phyloP scores from a whole-genome alignment of 345 rosid species.

The Eucalyptus regnans region DNA sequence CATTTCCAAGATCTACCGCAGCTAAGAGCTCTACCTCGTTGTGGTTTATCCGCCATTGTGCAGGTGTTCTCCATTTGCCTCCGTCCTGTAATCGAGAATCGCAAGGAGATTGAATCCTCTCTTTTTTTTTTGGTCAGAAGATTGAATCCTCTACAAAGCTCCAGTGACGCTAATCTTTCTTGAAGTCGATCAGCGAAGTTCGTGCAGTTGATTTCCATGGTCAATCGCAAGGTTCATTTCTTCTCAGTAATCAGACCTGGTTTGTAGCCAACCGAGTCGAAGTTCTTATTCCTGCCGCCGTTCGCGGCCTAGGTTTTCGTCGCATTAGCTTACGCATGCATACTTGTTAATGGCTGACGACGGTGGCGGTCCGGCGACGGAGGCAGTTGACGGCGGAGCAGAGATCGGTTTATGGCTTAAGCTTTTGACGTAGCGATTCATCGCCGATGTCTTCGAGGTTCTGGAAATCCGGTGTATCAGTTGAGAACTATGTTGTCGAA shows the following conservation, averaged over 20 bases:
- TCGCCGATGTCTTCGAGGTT: background rate
- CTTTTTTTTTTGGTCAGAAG: background rate
- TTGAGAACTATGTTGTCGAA: background rate
- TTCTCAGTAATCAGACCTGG: rapidly evolving
- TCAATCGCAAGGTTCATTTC: background rate
- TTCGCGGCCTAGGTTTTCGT: background rate
- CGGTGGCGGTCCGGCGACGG: background rate
- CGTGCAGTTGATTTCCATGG: background rate
- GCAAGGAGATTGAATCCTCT: background rate
- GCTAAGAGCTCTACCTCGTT: background rate
- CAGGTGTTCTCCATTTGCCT: background rate
- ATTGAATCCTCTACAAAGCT: background rate
- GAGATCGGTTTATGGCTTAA: background rate
- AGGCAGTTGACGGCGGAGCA: background rate
- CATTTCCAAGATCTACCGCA: background rate
- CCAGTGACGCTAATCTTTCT: background rate
- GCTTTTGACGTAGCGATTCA: background rate
- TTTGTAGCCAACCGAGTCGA: background rate
- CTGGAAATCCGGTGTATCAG: background rate
- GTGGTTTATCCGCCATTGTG: background rate
- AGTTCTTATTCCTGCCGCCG: background rate
- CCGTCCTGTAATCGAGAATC: background rate
- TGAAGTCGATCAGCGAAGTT: background rate
- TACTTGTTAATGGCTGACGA: background rate
- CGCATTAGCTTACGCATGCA: background rate